Base-by-base conservation (phyloP, 169 alveolate species). In the Cryptosporidium xiaoi region DNA sequence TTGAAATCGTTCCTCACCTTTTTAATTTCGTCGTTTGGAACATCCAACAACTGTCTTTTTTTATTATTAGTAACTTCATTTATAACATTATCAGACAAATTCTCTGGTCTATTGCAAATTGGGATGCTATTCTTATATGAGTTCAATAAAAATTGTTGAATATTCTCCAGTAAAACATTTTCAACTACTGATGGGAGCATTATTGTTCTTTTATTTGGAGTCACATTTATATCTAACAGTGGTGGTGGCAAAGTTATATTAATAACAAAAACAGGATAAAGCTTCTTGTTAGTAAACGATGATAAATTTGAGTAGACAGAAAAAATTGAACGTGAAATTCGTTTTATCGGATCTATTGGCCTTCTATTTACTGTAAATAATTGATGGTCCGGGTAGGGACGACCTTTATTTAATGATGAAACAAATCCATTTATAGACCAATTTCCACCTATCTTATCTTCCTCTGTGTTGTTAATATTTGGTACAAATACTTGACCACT, bases 301-400 rank as follows among this genome's bases (percentile, higher is more conserved):
- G 87, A 77, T 18, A 77, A 16, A 40, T 64, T 77, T 58, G 77
- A 60, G 15, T 77, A 64, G 1, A 77, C 64, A 56, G 87, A 77
- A 6, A 71, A 60, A 24, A 77, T 77, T 18, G 64, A 18, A 3
- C 71, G 56, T 10, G 87, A 77, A 62, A 77, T 60, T 44, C 77
- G 50, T 44, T 62, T 56, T 13, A 77, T 56, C 7, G 87, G 62
- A 50, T 62, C 51, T 3, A 77, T 50, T 24, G 87, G 87, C 20
- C 87, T 56, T 8, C 33, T 77, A 31, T 77, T 77, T 13, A 77
- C 48, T 27, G 51, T 77, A 33, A 60, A 77, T 36, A 77, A 58
- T 31, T 77, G 87, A 31, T 77, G 64, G 36, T 77, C 87, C 16
- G 87, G 71, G 15, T 68, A 56, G 13, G 87, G 77, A 15, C 87